phyloP scores from a whole-genome alignment of 1,139 yeast species.

The Yarrowia galli region DNA sequence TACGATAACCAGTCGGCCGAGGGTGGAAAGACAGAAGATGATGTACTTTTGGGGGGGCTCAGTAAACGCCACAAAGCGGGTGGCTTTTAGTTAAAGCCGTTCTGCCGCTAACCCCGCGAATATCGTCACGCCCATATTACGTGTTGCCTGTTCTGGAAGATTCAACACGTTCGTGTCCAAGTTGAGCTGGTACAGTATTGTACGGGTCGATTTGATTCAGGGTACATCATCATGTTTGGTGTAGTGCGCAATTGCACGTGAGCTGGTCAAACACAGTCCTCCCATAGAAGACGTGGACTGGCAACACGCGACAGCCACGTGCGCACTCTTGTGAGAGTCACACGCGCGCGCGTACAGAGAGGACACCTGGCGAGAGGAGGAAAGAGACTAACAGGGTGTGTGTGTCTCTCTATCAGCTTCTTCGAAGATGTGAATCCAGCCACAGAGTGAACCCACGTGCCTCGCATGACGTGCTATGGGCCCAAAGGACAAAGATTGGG shows the following conservation, averaged over 20 bases:
- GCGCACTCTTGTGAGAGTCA: background rate
- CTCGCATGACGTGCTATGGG: constrained; percentile 32
- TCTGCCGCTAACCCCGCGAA: background rate
- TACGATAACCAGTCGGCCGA: constrained; percentile 15
- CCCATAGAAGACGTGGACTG: too few relatives aligned
- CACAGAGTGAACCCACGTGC: constrained; percentile 37
- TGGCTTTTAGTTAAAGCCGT: constrained; percentile 6
- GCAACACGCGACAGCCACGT: constrained; percentile 12
- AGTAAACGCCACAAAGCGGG: constrained; percentile 14
- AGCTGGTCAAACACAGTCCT: background rate
- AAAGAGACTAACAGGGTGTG: background rate
- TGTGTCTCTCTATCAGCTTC: too few relatives aligned
- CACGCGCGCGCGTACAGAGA: constrained; percentile 5
- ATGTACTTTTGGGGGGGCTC: background rate
- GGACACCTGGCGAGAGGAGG: constrained; percentile 1
- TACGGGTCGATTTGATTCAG: too few relatives aligned
- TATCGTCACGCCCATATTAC: background rate
- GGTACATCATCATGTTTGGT: constrained; percentile 16
- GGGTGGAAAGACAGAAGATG: background rate
- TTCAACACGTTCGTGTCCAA: too few relatives aligned
- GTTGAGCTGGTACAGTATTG: too few relatives aligned
- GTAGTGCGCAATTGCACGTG: constrained; percentile 37
- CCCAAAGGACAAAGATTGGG: constrained; percentile 16
- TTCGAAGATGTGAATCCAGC: constrained; percentile 19
- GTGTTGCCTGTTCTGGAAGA: too few relatives aligned